A percentile compares a stretch with the other conserved stretches of the same genome.
Conservation (phyloP, 305 asterid genomes). For the Plantago coronopus region DNA sequence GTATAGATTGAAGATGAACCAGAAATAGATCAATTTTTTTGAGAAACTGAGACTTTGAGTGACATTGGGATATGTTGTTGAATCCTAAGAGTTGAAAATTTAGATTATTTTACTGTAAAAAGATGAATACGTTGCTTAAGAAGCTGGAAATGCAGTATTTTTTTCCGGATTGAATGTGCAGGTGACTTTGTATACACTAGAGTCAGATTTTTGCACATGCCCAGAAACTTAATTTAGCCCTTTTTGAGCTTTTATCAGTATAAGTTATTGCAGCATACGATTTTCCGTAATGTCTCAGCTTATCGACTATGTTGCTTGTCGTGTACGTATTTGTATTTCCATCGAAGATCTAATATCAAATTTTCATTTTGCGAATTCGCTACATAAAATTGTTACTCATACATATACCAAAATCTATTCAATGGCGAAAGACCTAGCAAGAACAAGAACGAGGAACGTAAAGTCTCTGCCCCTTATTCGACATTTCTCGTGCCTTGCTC, state of each 20-base stretch:
- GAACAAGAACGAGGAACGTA: slow-evolving; percentile 25
- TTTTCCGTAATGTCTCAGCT: too few species aligned
- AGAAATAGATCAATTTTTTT: background rate
- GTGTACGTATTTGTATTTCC: too few species aligned
- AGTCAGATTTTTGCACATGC: background rate
- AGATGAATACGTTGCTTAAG: slow-evolving; percentile 24
- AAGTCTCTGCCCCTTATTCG: slow-evolving; percentile 1
- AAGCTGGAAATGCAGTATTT: slow-evolving; percentile 24
- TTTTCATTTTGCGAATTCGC: too few species aligned
- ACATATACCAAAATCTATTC: background rate
- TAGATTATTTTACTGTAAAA: background rate
- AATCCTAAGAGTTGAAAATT: slow-evolving; percentile 10
- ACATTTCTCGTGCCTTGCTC: slow-evolving; percentile 32
- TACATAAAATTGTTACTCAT: too few species aligned
- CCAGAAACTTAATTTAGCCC: too few species aligned
- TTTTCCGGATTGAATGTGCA: slow-evolving; percentile 6
- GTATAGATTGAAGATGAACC: slow-evolving; percentile 1
- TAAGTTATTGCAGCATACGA: too few species aligned
- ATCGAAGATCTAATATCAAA: too few species aligned
- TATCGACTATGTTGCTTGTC: too few species aligned
- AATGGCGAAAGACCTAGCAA: slow-evolving; percentile 12
- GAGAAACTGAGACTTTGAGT: slow-evolving; percentile 5
- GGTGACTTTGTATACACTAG: slow-evolving; percentile 13
- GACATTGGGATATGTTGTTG: slow-evolving; percentile 17
- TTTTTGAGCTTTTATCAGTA: too few species aligned